These are phyloP conservation scores for Penicillium canariense DNA, from an alignment of 495 filamentous ascomycete species.

Conservation along the genomic window DNA sequence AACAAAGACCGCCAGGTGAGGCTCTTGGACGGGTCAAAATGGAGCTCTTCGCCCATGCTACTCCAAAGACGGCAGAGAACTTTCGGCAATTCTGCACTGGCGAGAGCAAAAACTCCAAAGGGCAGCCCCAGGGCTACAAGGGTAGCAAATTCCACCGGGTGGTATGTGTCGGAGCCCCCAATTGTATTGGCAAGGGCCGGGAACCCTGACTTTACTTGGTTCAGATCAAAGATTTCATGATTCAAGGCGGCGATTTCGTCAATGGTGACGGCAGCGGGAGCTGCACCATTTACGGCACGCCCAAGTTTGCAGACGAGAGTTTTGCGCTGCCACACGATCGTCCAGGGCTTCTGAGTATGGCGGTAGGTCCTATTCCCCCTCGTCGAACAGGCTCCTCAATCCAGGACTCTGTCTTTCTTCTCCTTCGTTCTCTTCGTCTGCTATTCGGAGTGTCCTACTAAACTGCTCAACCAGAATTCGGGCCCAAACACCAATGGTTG, in stretches of 20 bases:
- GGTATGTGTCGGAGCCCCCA: constrained; percentile 50
- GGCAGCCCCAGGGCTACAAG: constrained; percentile 90
- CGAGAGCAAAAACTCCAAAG: constrained; percentile 76
- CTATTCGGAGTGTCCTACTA: not conserved
- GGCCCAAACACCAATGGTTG: constrained; percentile 93
- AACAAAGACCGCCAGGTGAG: constrained; percentile 58
- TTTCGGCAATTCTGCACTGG: constrained; percentile 97
- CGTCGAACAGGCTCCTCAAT: not conserved
- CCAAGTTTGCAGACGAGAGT: constrained; percentile 88
- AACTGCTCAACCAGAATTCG: constrained; percentile 61
- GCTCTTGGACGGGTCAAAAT: constrained; percentile 90
- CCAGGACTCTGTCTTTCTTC: not conserved
- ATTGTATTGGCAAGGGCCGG: not conserved
- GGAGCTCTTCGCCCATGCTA: constrained; percentile 82
- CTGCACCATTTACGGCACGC: constrained; percentile 80
- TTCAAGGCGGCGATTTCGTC: constrained; percentile 94
- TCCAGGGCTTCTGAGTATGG: constrained; percentile 86
- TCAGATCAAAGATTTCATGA: constrained; percentile 95
- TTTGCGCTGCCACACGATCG: constrained; percentile 76
- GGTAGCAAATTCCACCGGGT: constrained; percentile 92
- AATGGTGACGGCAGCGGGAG: constrained; percentile 91
- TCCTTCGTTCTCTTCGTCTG: not conserved
- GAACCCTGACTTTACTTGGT: not conserved
- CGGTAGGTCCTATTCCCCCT: constrained; percentile 55
- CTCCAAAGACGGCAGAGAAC: constrained; percentile 91